These are phyloP conservation scores for Citrus glauca DNA, from an alignment of 345 rosid genomes.

Conservation along the genomic window DNA sequence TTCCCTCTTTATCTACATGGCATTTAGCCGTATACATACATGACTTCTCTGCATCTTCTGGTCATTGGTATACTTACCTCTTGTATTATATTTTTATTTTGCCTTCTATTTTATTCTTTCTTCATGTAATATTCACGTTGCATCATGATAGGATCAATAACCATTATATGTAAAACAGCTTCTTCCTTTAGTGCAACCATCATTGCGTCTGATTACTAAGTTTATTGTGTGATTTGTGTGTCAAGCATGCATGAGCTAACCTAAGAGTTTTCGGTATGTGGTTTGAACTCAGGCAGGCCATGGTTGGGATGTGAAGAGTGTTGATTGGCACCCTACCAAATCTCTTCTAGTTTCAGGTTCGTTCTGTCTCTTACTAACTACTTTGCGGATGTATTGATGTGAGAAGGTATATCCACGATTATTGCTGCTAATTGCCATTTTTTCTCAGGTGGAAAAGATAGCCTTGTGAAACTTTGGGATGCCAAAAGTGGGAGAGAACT, in stretches of 20 bases:
- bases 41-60: background rate
- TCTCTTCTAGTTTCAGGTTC: conserved; percentile 91
- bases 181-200: background rate
- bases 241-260: conserved; percentile 28
- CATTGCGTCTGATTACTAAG: background rate
- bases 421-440: conserved; percentile 13
- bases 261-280: conserved; percentile 38
- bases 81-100: background rate
- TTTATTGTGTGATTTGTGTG: background rate
- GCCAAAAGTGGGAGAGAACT: conserved; percentile 88
- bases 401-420: background rate
- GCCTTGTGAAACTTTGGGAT: conserved; percentile 99
- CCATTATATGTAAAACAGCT: background rate
- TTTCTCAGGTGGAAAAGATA: conserved; percentile 86
- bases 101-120: background rate
- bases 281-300: conserved; percentile 99
- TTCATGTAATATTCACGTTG: background rate
- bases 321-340: conserved; percentile 99
- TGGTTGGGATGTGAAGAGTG: conserved; percentile 99
- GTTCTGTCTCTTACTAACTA: conserved; percentile 1
- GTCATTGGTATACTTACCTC: background rate
- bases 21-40: background rate
- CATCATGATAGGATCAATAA: background rate
- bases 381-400: conserved; percentile 2
- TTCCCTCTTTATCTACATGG: background rate